These are phyloP conservation scores for Emergomyces pasteurianus DNA, from an alignment of 2,329 filamentous ascomycete genomes.

Conservation along the genomic window DNA sequence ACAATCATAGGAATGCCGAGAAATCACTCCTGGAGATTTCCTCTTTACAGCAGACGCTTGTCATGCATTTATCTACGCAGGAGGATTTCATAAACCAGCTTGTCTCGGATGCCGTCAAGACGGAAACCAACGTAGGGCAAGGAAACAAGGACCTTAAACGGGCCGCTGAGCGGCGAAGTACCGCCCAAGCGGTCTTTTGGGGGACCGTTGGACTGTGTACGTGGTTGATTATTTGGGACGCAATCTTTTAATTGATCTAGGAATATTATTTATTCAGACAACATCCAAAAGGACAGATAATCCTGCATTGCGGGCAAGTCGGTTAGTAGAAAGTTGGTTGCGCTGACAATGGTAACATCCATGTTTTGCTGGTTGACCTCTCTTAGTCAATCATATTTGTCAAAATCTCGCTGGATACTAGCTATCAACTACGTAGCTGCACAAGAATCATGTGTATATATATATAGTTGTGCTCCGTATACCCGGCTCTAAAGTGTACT, in stretches of 20 bases:
- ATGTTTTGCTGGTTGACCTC: background rate
- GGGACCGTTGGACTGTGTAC: conserved; percentile 64
- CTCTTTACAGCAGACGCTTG: conserved; percentile 79
- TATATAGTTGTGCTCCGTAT: no score
- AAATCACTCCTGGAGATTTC: conserved; percentile 86
- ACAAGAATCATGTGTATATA: no score
- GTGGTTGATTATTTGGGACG: conserved; percentile 66
- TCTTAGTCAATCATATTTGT: background rate
- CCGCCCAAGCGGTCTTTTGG: conserved; percentile 68
- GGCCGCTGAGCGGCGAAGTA: conserved; percentile 59
- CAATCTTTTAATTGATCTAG: conserved; percentile 41
- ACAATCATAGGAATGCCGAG: conserved; percentile 61
- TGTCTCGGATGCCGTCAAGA: conserved; percentile 69
- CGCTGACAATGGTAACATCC: background rate
- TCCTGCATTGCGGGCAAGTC: background rate
- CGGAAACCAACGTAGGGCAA: conserved; percentile 72
- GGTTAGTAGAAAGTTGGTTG: no score
- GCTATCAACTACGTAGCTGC: no score
- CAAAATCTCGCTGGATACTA: no score
- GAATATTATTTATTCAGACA: background rate
- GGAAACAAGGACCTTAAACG: conserved; percentile 88
- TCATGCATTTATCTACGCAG: conserved; percentile 73
- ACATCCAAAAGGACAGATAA: background rate
- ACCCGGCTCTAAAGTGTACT: no score
- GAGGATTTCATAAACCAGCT: conserved; percentile 82